These are phyloP conservation scores for Chlamydomonas incerta DNA, from an alignment of 139 green algal genomes.

Conservation along the genomic window DNA sequence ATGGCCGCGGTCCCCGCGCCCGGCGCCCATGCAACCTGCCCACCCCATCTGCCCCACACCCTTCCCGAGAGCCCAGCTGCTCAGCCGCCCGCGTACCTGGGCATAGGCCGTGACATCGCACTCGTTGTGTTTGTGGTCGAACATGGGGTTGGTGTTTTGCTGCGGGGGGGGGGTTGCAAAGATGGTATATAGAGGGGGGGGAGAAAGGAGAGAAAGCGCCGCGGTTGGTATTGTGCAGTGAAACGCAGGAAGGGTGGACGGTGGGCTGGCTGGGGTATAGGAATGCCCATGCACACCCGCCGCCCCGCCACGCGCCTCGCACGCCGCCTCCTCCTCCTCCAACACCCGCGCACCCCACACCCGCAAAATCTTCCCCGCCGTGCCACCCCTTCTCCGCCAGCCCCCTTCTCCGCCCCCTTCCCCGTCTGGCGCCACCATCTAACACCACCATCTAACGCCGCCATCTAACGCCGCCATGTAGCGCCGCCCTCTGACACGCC, in stretches of 20 bases:
- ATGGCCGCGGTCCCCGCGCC: too few relatives aligned
- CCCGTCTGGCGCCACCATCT: not conserved
- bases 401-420: not conserved
- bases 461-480: not conserved
- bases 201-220: not conserved
- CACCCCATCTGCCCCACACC: too few relatives aligned
- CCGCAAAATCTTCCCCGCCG: not conserved
- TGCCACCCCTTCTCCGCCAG: not conserved
- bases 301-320: too few relatives aligned
- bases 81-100: too few relatives aligned
- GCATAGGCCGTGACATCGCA: constrained; percentile 57
- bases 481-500: not conserved
- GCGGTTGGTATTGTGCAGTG: too few relatives aligned
- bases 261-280: not conserved
- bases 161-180: constrained; percentile 20
- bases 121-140: constrained; percentile 62
- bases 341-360: too few relatives aligned
- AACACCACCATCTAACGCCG: not conserved
- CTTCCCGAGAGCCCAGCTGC: too few relatives aligned
- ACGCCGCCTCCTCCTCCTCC: too few relatives aligned
- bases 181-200: not conserved
- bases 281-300: too few relatives aligned
- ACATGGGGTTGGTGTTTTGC: constrained; percentile 59
- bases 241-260: too few relatives aligned
- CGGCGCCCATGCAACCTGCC: too few relatives aligned